Conservation (phyloP, 192 early-diverging fungal genomes). For the Podochytrium sp. region DNA sequence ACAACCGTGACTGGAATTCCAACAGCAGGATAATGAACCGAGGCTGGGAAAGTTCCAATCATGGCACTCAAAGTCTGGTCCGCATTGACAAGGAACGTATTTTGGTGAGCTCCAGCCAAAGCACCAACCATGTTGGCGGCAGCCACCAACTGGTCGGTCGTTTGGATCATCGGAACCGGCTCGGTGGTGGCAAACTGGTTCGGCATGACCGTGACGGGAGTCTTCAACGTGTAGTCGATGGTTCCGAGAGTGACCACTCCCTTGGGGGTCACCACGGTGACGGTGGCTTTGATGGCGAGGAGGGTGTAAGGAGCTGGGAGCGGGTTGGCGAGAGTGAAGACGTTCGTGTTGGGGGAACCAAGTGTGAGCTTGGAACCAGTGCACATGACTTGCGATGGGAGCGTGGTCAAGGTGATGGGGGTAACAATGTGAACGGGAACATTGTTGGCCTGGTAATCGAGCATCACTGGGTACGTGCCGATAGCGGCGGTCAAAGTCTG, state of each 20-base stretch:
- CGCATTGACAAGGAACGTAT: neutral
- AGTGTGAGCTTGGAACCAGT: neutral
- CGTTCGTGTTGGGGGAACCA: too few relatives aligned
- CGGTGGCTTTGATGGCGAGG: neutral
- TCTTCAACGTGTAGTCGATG: neutral
- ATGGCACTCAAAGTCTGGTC: neutral
- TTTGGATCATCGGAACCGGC: neutral
- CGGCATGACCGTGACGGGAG: neutral
- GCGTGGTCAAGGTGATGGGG: too few relatives aligned
- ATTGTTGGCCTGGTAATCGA: conserved; percentile 1
- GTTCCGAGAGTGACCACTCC: conserved; percentile 2
- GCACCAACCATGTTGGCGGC: neutral
- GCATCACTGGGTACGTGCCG: neutral
- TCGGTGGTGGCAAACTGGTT: neutral
- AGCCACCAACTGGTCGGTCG: neutral
- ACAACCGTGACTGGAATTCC: neutral
- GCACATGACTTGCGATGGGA: too few relatives aligned
- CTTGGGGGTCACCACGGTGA: neutral
- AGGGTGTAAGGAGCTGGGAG: neutral
- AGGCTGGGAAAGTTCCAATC: neutral
- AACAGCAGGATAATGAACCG: neutral
- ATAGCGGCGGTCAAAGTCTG: neutral
- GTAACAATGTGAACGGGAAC: conserved; percentile 11
- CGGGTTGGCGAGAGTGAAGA: neutral
- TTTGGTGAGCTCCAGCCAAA: neutral